Evolutionary conservation across 208 protist species (phyloP).

Genomic region (Trypanosoma conorhini): DNA sequence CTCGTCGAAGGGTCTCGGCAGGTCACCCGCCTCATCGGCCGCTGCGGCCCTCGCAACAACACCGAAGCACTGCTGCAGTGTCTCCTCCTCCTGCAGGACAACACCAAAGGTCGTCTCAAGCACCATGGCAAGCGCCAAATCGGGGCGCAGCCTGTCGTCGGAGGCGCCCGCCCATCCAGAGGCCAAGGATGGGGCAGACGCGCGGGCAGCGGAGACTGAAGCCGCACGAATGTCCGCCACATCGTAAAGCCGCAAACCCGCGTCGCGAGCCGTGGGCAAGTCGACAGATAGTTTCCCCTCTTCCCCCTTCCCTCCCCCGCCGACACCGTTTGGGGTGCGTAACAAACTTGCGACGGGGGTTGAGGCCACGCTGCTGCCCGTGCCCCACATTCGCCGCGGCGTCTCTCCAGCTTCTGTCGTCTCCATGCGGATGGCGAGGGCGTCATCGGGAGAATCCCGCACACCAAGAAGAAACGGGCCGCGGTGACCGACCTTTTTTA

Average conservation of each 20-base stretch:
- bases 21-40: constrained; percentile 2
- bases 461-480: constrained; percentile 54
- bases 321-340: constrained; percentile 13
- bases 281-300: constrained; percentile 47
- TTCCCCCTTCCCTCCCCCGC: constrained; percentile 16
- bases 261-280: constrained; percentile 44
- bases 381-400: not conserved
- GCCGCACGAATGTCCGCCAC: not conserved
- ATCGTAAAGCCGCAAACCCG: constrained; percentile 48
- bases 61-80: constrained; percentile 70
- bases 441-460: constrained; percentile 38
- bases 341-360: constrained; percentile 6
- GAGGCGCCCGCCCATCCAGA: constrained; percentile 24
- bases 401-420: constrained; percentile 6
- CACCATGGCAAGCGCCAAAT: constrained; percentile 79
- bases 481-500: constrained; percentile 50
- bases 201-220: constrained; percentile 14
- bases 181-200: constrained; percentile 34
- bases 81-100: constrained; percentile 70
- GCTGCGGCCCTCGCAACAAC: constrained; percentile 30
- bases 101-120: constrained; percentile 61
- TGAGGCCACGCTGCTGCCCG: constrained; percentile 3
- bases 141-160: constrained; percentile 53
- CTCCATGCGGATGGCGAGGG: constrained; percentile 26
- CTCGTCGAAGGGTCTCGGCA: not conserved